Conservation (phyloP, 1,139 yeast genomes). For the Pneumocystis oryctolagi region DNA sequence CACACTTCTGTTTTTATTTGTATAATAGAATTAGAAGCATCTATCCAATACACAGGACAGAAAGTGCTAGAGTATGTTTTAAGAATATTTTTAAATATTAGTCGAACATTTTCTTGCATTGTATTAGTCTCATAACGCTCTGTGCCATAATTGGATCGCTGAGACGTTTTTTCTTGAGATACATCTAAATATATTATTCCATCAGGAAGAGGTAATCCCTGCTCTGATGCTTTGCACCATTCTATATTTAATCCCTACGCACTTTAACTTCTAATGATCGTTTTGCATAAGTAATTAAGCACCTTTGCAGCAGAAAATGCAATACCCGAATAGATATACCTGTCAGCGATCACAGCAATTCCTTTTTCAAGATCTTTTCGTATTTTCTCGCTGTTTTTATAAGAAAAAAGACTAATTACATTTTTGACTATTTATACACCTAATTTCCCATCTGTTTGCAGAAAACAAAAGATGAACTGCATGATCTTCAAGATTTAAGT, state of each 20-base stretch:
- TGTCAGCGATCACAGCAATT: slow-evolving; percentile 50
- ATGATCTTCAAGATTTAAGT: slow-evolving; percentile 37
- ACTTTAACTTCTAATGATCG: neutral
- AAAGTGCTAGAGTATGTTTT: slow-evolving; percentile 16
- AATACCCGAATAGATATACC: slow-evolving; percentile 85
- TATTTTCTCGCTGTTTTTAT: slow-evolving; percentile 26
- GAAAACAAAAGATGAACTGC: slow-evolving; percentile 77
- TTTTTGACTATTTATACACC: slow-evolving; percentile 13
- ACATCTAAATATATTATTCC: slow-evolving; percentile 62
- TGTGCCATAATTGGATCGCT: slow-evolving; percentile 74
- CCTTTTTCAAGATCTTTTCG: slow-evolving; percentile 37
- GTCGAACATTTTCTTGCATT: slow-evolving; percentile 57
- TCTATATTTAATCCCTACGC: slow-evolving; percentile 36
- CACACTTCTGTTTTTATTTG: slow-evolving; percentile 31
- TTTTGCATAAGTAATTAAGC: neutral
- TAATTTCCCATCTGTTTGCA: slow-evolving; percentile 88
- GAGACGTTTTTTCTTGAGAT: slow-evolving; percentile 32
- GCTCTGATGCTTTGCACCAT: slow-evolving; percentile 75
- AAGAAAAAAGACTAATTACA: neutral
- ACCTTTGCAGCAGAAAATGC: slow-evolving; percentile 82
- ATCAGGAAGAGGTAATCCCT: slow-evolving; percentile 81
- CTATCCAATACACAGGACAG: slow-evolving; percentile 30
- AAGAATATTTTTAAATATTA: slow-evolving; percentile 33
- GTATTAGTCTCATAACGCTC: slow-evolving; percentile 71
- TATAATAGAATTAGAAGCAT: slow-evolving; percentile 49